Evolutionary conservation across 2,329 filamentous ascomycete species (phyloP).

Genomic region (Hortaea werneckii): DNA sequence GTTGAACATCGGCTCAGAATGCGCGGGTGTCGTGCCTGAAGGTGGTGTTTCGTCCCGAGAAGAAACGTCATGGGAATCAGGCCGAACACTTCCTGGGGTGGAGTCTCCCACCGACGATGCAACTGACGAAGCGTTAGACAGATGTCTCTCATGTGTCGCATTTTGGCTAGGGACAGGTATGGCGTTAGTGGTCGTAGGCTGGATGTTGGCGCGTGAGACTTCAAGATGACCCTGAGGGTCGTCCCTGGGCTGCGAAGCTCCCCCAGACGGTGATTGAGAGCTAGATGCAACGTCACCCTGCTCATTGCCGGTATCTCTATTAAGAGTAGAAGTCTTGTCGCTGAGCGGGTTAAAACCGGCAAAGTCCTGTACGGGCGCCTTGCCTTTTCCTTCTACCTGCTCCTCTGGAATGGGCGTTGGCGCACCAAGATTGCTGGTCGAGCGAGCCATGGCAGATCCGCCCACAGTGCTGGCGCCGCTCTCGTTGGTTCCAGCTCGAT

Average conservation of each 20-base stretch:
- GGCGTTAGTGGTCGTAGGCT: constrained; percentile 17
- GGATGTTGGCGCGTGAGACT: constrained; percentile 34
- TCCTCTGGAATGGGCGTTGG: constrained; percentile 27
- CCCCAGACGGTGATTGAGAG: constrained; percentile 8
- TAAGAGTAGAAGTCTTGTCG: constrained; percentile 34
- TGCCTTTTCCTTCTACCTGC: constrained; percentile 35
- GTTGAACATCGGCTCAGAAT: constrained; percentile 76
- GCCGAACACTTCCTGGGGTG: constrained; percentile 31
- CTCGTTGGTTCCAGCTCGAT: constrained; percentile 23
- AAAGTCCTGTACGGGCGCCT: constrained; percentile 35
- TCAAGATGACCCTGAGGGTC: constrained; percentile 37
- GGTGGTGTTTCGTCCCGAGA: constrained; percentile 22
- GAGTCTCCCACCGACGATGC: constrained; percentile 68
- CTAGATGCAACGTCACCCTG: constrained; percentile 12
- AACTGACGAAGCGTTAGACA: constrained; percentile 78
- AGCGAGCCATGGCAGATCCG: constrained; percentile 23
- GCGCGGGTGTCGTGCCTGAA: constrained; percentile 37
- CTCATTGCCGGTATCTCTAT: constrained; percentile 18
- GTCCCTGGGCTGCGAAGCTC: constrained; percentile 9
- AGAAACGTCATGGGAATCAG: constrained; percentile 26
- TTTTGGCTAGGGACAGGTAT: constrained; percentile 16
- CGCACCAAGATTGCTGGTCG: constrained; percentile 44
- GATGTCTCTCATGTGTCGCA: constrained; percentile 58
- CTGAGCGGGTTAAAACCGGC: constrained; percentile 32
- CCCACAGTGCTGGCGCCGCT: constrained; percentile 23